Percentiles rank a stretch among this genome's conserved stretches.
Conservation (phyloP, 345 rosid species). For the Bretschneidera sinensis region DNA sequence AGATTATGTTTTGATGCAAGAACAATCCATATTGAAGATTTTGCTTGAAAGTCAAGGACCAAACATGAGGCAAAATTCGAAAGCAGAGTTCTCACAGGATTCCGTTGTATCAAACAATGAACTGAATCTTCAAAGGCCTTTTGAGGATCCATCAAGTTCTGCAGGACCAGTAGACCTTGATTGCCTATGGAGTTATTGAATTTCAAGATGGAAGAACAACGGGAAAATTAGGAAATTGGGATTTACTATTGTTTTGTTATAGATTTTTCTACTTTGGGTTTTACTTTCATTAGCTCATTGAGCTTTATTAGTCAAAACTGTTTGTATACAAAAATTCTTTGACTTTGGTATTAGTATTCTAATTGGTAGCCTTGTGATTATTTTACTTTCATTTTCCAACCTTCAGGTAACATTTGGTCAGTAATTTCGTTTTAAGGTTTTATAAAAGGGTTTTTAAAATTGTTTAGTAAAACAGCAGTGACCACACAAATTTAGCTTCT, state of each 20-base stretch:
- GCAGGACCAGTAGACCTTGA: constrained; percentile 32
- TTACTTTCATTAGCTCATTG: no score
- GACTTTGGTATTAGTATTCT: background rate
- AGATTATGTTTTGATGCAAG: constrained; percentile 42
- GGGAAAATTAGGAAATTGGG: constrained; percentile 1
- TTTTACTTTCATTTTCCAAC: no score
- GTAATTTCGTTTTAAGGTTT: no score
- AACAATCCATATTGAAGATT: constrained; percentile 47
- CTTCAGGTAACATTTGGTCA: background rate
- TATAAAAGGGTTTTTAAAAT: no score
- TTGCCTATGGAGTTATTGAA: constrained; percentile 50
- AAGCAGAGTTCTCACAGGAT: constrained; percentile 26
- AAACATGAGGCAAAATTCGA: constrained; percentile 11
- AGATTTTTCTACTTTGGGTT: background rate
- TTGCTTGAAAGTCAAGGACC: constrained; percentile 38
- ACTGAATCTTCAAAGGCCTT: constrained; percentile 22
- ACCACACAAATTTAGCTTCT: no score
- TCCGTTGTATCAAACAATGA: constrained; percentile 27
- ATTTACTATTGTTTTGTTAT: constrained; percentile 5
- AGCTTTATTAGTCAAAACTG: background rate
- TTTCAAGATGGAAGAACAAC: background rate
- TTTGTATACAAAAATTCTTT: background rate
- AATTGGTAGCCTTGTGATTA: no score
- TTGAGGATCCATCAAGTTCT: constrained; percentile 30
- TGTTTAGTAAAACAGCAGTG: no score